A percentile compares a stretch with the other conserved stretches of the same genome.
Conservation (phyloP, 495 filamentous ascomycete genomes). For the Podospora conica region DNA sequence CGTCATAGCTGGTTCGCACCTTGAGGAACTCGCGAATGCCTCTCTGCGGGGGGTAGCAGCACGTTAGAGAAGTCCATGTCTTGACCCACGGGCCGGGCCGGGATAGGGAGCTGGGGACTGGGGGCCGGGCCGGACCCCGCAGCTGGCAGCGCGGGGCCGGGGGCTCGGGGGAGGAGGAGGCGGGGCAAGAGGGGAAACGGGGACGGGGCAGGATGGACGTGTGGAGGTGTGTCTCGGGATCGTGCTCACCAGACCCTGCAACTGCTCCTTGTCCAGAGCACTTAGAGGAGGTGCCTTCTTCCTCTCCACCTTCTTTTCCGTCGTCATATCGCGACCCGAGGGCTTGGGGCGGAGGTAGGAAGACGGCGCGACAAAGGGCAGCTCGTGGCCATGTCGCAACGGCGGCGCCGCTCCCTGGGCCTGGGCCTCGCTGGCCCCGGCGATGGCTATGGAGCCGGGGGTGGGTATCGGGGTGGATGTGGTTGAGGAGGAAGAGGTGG, state of each 20-base stretch:
- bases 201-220: conserved; percentile 3
- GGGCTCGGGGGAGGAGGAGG: conserved; percentile 2
- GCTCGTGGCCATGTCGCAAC: conserved; percentile 45
- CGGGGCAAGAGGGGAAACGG: conserved; percentile 4
- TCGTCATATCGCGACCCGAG: conserved; percentile 42
- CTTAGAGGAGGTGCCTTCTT: conserved; percentile 53
- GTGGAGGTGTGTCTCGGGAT: conserved; percentile 25
- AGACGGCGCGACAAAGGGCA: conserved; percentile 67
- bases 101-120: not conserved
- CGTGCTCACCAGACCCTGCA: conserved; percentile 78
- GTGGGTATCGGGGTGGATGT: conserved; percentile 15
- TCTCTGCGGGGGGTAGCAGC: conserved; percentile 45
- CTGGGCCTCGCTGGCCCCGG: conserved; percentile 23
- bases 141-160: conserved; percentile 14
- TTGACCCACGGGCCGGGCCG: not conserved
- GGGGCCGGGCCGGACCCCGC: conserved; percentile 22
- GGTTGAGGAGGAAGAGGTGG: not conserved
- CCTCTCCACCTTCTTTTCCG: not conserved
- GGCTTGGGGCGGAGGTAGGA: conserved; percentile 73
- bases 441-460: conserved; percentile 13
- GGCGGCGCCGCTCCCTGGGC: conserved; percentile 19
- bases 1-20: conserved; percentile 94
- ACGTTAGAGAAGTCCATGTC: conserved; percentile 16
- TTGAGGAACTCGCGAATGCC: conserved; percentile 94
- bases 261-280: conserved; percentile 83